Evolutionary conservation across 2,329 filamentous ascomycete species (phyloP).

Genomic region (Fusarium xyrophilum): DNA sequence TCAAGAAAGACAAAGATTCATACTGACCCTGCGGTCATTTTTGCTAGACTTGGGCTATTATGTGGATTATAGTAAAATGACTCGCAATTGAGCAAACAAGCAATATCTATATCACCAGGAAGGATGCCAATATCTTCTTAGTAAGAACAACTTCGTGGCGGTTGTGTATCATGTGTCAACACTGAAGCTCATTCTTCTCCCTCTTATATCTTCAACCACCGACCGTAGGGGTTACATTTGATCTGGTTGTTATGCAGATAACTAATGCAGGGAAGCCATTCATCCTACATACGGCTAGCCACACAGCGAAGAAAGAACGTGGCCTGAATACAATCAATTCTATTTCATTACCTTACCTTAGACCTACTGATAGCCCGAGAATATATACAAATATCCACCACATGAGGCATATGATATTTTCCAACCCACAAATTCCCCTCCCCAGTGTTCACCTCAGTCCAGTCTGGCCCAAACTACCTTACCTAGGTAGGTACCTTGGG

Average conservation of each 20-base stretch:
- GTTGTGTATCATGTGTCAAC: too few species aligned
- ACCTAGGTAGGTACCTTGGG: too few species aligned
- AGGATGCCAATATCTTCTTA: too few species aligned
- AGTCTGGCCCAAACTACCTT: not conserved
- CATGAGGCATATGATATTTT: conserved; percentile 5
- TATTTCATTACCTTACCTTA: not conserved
- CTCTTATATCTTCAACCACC: not conserved
- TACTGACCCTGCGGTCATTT: too few species aligned
- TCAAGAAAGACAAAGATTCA: not conserved
- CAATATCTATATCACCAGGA: too few species aligned
- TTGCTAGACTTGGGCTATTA: too few species aligned
- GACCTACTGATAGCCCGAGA: not conserved
- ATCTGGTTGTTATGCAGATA: not conserved
- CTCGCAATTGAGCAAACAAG: too few species aligned
- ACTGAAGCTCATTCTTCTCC: too few species aligned
- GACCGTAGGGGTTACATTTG: not conserved
- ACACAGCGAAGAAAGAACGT: not conserved
- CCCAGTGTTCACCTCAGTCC: not conserved
- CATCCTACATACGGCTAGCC: not conserved
- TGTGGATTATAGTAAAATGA: too few species aligned
- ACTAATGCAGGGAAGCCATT: not conserved
- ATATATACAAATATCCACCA: not conserved
- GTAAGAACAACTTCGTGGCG: too few species aligned
- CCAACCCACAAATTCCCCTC: not conserved
- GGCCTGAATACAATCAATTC: not conserved